phyloP scores from a whole-genome alignment of 2,329 filamentous ascomycete genomes.

The Colletotrichum cuscutae region DNA sequence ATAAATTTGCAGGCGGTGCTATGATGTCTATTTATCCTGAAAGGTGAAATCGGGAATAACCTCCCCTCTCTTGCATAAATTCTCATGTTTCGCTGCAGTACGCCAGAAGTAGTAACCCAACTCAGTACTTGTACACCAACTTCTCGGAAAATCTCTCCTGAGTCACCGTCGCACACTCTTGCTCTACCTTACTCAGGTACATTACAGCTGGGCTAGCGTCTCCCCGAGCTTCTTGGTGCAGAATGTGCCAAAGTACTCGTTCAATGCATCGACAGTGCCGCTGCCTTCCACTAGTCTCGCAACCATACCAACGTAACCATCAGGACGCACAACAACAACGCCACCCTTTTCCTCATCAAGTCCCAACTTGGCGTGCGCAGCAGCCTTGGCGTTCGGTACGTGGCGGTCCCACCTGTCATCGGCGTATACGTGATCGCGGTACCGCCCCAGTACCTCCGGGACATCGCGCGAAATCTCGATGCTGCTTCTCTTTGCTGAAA shows the following conservation, averaged over 20 bases:
- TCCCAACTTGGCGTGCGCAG: conserved; percentile 90
- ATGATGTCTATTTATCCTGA: not conserved
- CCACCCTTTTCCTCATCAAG: conserved; percentile 78
- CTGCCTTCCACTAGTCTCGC: conserved; percentile 78
- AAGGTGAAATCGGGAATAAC: not conserved
- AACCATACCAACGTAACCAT: conserved; percentile 87
- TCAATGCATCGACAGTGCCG: conserved; percentile 83
- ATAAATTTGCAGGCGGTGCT: not conserved
- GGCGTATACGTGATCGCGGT: conserved; percentile 85
- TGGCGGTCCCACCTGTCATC: conserved; percentile 82
- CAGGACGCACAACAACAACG: conserved; percentile 85
- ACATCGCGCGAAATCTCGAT: conserved; percentile 79
- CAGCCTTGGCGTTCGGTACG: conserved; percentile 75
- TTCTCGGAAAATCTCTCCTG: not conserved
- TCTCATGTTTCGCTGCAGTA: not conserved
- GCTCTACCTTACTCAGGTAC: not conserved
- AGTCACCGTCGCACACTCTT: not conserved
- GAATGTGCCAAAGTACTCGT: conserved; percentile 84
- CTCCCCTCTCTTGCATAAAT: not conserved
- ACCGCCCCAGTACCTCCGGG: conserved; percentile 77
- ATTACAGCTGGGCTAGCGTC: conserved; percentile 51
- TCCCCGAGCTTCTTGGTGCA: conserved; percentile 68
- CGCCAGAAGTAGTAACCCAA: not conserved
- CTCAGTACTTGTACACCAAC: not conserved
- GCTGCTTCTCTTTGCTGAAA: conserved; percentile 73